phyloP scores from a whole-genome alignment of 1,284 basidiomycete genomes.

The Leccinum subrobustum region DNA sequence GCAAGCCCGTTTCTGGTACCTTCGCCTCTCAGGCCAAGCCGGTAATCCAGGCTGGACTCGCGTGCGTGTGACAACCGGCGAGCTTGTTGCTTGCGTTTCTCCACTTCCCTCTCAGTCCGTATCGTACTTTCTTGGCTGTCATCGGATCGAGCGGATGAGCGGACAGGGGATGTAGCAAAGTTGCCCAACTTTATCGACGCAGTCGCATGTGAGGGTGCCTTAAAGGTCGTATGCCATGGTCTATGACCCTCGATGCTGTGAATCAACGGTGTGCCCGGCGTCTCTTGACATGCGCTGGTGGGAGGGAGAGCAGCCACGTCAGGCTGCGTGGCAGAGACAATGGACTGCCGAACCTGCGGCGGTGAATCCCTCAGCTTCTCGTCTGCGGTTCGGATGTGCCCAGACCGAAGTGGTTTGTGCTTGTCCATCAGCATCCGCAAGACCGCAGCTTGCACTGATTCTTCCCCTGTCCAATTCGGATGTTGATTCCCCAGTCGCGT shows the following conservation, averaged over 20 bases:
- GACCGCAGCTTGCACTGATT: conserved; percentile 69
- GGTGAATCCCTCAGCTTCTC: conserved; percentile 64
- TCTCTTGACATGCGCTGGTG: conserved; percentile 11
- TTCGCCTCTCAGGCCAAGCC: conserved; percentile 49
- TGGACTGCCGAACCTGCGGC: conserved; percentile 31
- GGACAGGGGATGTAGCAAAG: conserved; percentile 35
- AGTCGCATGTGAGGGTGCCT: conserved; percentile 52
- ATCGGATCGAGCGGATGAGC: conserved; percentile 28
- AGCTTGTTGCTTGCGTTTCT: conserved; percentile 51
- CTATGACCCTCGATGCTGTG: conserved; percentile 54
- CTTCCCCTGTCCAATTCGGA: conserved; percentile 77
- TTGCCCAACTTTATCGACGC: conserved; percentile 54
- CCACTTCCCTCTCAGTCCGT: conserved; percentile 50
- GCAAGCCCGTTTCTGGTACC: conserved; percentile 8
- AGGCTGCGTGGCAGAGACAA: background rate
- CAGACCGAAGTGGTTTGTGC: conserved; percentile 73
- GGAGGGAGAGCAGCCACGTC: background rate
- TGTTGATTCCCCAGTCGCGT: conserved; percentile 42
- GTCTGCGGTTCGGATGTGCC: conserved; percentile 65
- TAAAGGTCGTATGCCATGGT: conserved; percentile 72
- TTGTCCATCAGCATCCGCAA: conserved; percentile 86
- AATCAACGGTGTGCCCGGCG: conserved; percentile 46
- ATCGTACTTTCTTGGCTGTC: conserved; percentile 50
- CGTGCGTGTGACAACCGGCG: conserved; percentile 62
- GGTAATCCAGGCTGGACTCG: conserved; percentile 79